Evolutionary conservation across 2,329 filamentous ascomycete genomes (phyloP), one percentile per base, ranked within the genome.

Genomic region (Taxawa tesnikishii): DNA sequence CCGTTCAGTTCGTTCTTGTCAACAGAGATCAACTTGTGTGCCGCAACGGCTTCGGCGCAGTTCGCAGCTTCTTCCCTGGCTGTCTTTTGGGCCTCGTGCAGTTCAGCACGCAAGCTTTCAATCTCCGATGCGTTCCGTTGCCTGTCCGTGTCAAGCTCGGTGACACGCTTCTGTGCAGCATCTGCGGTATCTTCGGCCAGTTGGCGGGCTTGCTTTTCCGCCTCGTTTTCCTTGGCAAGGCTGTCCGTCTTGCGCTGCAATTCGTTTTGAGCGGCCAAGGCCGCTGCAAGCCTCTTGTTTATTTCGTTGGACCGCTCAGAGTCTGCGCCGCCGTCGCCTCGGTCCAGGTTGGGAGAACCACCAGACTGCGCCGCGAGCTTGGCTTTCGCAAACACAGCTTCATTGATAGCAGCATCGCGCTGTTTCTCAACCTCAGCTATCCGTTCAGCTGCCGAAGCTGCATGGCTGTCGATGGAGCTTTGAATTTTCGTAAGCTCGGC

Each of bases 401-500:
- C 92, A 46, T 79, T 82, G 33, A 98, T 78, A n/a, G 90, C 90
- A 25, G 80, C 77, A 56, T 98, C 90, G 31, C 92, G 73, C 60
- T 98, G 90, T 51, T 83, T 87, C 53, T 98, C 90, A 1, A 92
- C 80, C 52, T 94, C 87, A 2, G 88, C 87, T 39, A 98, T 87
- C 39, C 88, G 76, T 54, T 80, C 87, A 0, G 87, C 84, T 6
- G 90, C 87, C 34, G 83, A 63, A 6, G 83, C 67, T 9, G 85
- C 82, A 59, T 96, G 90, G 44, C 83, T 76, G 45, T 94, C 87
- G 30, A 98, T 82, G 0, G 85, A 83, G 10, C 67, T 75, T 53
- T 98, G 92, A 26, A 98, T 87, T 39, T 87, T 90, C 15, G 79
- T 73, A 9, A 98, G 66, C 50, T 98, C 90, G 5, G 78, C 73